These are phyloP conservation scores for Sarocladium brachiariae DNA, from an alignment of 2,329 filamentous ascomycete species.

Conservation along the genomic window DNA sequence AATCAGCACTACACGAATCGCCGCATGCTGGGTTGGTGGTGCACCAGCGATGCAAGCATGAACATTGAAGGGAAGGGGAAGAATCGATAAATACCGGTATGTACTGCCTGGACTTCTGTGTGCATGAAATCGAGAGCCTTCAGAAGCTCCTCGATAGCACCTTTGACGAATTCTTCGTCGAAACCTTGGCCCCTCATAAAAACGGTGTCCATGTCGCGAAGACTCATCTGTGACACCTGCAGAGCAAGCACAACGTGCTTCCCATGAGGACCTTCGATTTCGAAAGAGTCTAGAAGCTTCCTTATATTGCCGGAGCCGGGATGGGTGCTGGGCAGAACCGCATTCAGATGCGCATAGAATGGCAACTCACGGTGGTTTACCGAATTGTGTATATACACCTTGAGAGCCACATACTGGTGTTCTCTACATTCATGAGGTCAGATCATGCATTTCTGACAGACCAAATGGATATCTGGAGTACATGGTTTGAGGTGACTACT, in stretches of 20 bases:
- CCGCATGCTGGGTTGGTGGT: too few relatives aligned
- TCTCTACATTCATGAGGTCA: too few relatives aligned
- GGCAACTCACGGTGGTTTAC: slow-evolving; percentile 18
- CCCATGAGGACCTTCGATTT: slow-evolving; percentile 16
- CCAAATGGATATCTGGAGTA: too few relatives aligned
- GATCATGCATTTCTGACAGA: too few relatives aligned
- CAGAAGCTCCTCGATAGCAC: slow-evolving; percentile 23
- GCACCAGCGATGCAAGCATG: too few relatives aligned
- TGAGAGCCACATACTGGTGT: slow-evolving; percentile 25
- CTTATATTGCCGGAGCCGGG: slow-evolving; percentile 15
- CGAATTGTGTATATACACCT: slow-evolving; percentile 22
- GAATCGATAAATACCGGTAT: slow-evolving; percentile 28
- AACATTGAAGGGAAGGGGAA: too few relatives aligned
- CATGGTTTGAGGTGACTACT: too few relatives aligned
- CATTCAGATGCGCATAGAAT: slow-evolving; percentile 14
- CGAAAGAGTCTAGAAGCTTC: slow-evolving; percentile 16
- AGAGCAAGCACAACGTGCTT: slow-evolving; percentile 17
- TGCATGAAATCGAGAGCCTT: slow-evolving; percentile 29
- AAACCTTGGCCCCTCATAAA: slow-evolving; percentile 19
- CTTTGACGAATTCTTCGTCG: slow-evolving; percentile 23
- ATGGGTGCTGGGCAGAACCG: slow-evolving; percentile 10
- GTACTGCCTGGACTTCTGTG: slow-evolving; percentile 21
- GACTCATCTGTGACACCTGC: slow-evolving; percentile 22
- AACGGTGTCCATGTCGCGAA: slow-evolving; percentile 25
- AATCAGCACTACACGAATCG: too few relatives aligned